Evolutionary conservation across 2,329 filamentous ascomycete genomes (phyloP).

Genomic region (Colletotrichum spinosum): DNA sequence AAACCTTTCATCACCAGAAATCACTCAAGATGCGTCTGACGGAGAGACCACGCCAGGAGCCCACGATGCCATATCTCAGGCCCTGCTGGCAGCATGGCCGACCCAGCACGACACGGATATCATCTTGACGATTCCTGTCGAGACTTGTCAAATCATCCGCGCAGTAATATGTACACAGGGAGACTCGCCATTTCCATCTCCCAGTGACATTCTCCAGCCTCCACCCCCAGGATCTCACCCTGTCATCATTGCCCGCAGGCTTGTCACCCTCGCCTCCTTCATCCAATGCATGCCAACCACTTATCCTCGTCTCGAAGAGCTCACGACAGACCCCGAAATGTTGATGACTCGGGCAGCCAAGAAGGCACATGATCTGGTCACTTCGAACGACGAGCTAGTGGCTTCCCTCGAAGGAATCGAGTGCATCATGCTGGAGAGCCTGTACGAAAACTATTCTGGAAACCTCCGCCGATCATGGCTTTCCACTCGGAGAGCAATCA

Average conservation of each 20-base stretch:
- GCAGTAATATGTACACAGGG: constrained; percentile 7
- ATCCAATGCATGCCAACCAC: constrained; percentile 44
- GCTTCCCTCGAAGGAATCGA: constrained; percentile 60
- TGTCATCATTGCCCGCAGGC: constrained; percentile 53
- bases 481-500: constrained; percentile 56
- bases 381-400: constrained; percentile 58
- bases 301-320: constrained; percentile 25
- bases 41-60: background rate
- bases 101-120: background rate
- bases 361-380: constrained; percentile 51
- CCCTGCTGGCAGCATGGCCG: constrained; percentile 19
- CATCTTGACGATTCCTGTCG: constrained; percentile 9
- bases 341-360: constrained; percentile 45
- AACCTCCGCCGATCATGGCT: constrained; percentile 60
- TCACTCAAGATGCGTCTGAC: background rate
- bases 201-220: constrained; percentile 1
- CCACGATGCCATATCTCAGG: background rate
- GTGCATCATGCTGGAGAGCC: constrained; percentile 60
- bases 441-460: constrained; percentile 60
- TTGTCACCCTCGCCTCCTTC: constrained; percentile 52
- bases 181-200: background rate
- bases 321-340: constrained; percentile 38
- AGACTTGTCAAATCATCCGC: constrained; percentile 14
- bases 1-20: background rate
- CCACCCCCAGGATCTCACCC: constrained; percentile 41